Conservation (phyloP, 495 filamentous ascomycete species). For the Aspergillus ellipticus region DNA sequence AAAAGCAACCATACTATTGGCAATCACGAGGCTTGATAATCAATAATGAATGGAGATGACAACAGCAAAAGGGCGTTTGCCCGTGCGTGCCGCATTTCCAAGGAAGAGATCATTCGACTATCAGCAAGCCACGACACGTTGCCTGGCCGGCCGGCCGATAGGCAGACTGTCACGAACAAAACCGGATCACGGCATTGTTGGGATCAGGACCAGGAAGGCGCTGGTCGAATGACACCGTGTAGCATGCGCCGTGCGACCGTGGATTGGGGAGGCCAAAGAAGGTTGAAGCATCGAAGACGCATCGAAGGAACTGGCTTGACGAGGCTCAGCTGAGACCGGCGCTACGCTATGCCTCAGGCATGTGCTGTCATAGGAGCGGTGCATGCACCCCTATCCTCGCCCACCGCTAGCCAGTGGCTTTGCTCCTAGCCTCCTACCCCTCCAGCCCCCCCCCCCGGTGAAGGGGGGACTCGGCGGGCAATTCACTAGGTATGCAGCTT, state of each 20-base stretch:
- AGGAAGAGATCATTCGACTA: constrained; percentile 6
- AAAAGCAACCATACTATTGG: constrained; percentile 1
- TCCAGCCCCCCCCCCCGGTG: too few relatives aligned
- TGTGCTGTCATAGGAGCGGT: background rate
- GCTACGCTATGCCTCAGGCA: constrained; percentile 16
- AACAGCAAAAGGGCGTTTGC: constrained; percentile 12
- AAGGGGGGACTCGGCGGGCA: too few relatives aligned
- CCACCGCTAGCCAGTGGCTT: background rate
- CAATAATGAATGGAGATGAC: background rate
- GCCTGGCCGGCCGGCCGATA: constrained; percentile 7
- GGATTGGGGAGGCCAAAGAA: constrained; percentile 11
- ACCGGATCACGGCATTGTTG: constrained; percentile 8
- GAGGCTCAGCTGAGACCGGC: constrained; percentile 21
- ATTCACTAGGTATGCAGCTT: background rate
- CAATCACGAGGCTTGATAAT: constrained; percentile 14
- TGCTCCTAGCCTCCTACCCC: constrained; percentile 11
- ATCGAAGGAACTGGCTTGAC: constrained; percentile 27
- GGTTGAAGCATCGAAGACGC: constrained; percentile 37
- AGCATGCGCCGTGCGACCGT: constrained; percentile 4
- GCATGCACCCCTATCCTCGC: background rate
- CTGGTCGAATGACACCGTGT: constrained; percentile 22
- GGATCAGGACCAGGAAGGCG: constrained; percentile 6
- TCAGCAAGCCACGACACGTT: constrained; percentile 21
- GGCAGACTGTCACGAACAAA: constrained; percentile 5
- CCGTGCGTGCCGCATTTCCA: constrained; percentile 14